Conservation (phyloP, 2,329 filamentous ascomycete species). For the Parastagonospora nodorum region DNA sequence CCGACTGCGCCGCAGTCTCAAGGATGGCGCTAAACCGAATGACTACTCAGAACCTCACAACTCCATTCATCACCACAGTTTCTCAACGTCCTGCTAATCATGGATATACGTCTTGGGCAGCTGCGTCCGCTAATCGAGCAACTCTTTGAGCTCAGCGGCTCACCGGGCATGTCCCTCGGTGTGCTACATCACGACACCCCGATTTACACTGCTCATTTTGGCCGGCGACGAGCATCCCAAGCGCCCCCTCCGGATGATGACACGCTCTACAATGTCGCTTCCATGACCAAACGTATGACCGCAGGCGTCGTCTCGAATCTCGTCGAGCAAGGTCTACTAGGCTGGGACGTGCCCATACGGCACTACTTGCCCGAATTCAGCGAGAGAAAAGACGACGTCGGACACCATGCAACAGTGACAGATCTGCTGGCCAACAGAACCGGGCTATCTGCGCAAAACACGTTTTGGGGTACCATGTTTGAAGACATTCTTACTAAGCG, state of each 20-base stretch:
- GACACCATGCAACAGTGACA: slow-evolving; percentile 8
- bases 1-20: too few relatives aligned
- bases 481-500: slow-evolving; percentile 7
- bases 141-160: slow-evolving; percentile 5
- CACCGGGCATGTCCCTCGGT: slow-evolving; percentile 15
- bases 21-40: too few relatives aligned
- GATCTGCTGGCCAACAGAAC: slow-evolving; percentile 13
- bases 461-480: slow-evolving; percentile 3
- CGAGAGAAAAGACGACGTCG: slow-evolving; percentile 12
- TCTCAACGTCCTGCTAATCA: not conserved
- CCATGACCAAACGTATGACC: slow-evolving; percentile 11
- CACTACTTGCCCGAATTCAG: slow-evolving; percentile 14
- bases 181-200: slow-evolving; percentile 14
- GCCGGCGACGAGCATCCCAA: not conserved
- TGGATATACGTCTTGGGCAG: not conserved
- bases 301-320: slow-evolving; percentile 9
- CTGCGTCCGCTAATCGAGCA: not conserved
- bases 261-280: slow-evolving; percentile 12
- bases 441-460: slow-evolving; percentile 5
- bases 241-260: slow-evolving; percentile 11
- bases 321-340: slow-evolving; percentile 9
- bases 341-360: slow-evolving; percentile 14
- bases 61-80: too few relatives aligned
- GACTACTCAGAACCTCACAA: too few relatives aligned
- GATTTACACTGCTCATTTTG: slow-evolving; percentile 14